A percentile compares a stretch with the other conserved stretches of the same genome.
Conservation (phyloP, 441 rosid species). For the Biscutella auriculata region DNA sequence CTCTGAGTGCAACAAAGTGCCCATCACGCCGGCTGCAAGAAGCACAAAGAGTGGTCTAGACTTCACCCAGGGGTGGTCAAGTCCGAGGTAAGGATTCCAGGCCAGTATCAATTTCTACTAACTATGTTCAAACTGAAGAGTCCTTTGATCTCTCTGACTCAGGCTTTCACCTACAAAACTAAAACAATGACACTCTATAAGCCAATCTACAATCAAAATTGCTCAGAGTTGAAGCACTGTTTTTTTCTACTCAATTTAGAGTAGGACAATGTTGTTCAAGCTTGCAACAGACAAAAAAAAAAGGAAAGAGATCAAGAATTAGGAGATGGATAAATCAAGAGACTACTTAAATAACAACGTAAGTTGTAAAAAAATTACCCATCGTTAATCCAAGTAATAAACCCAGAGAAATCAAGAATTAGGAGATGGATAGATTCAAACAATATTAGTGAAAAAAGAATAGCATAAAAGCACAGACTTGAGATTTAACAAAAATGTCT, state of each 20-base stretch:
- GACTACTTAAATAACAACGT: neutral
- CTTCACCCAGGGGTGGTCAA: slow-evolving; percentile 33
- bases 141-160: slow-evolving; percentile 14
- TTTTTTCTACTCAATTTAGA: neutral
- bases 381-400: neutral
- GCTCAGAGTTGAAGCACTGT: neutral
- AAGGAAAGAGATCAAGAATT: too few relatives aligned
- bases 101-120: slow-evolving; percentile 40
- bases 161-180: slow-evolving; percentile 22
- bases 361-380: neutral
- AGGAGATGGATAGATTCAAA: neutral
- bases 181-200: slow-evolving; percentile 6
- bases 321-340: too few relatives aligned
- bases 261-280: neutral
- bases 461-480: neutral
- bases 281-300: too few relatives aligned
- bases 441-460: neutral
- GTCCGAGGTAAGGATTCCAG: slow-evolving; percentile 51
- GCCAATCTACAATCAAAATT: neutral
- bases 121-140: slow-evolving; percentile 2
- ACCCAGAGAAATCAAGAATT: slow-evolving; percentile 1
- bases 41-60: slow-evolving; percentile 27
- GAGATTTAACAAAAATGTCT: neutral
- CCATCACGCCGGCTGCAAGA: slow-evolving; percentile 41
- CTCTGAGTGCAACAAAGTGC: slow-evolving; percentile 40